A percentile compares a stretch with the other conserved stretches of the same genome.
Evolutionary conservation across 208 protist genomes (phyloP).

Genomic region (Strigomonas galati): DNA sequence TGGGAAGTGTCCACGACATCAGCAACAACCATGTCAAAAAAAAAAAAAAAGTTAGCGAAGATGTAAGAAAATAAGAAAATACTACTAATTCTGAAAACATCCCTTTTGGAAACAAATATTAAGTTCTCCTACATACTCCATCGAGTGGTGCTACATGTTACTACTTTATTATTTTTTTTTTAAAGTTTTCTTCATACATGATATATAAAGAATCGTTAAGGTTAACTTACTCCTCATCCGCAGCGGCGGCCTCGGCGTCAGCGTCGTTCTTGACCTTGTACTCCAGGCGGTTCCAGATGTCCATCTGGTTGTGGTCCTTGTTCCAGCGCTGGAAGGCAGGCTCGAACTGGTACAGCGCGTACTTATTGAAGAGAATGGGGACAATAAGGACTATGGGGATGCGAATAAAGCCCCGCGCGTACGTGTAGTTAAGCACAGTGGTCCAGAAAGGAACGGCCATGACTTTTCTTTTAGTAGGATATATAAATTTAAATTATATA

Average conservation of each 20-base stretch:
- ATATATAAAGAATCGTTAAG: slow-evolving; percentile 8
- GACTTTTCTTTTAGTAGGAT: slow-evolving; percentile 3
- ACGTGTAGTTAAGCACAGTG: slow-evolving; percentile 79
- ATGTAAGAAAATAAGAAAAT: slow-evolving; percentile 8
- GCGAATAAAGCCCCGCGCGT: slow-evolving; percentile 78
- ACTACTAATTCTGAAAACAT: slow-evolving; percentile 1
- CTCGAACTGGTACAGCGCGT: slow-evolving; percentile 67
- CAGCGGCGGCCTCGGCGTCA: slow-evolving; percentile 29
- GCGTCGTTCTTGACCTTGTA: slow-evolving; percentile 40
- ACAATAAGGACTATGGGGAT: slow-evolving; percentile 73
- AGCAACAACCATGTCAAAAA: neutral
- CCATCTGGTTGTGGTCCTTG: slow-evolving; percentile 76
- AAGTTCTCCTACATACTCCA: neutral
- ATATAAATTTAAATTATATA: neutral
- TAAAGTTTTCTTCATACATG: slow-evolving; percentile 2
- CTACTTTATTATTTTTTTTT: no score
- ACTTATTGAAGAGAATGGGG: slow-evolving; percentile 86
- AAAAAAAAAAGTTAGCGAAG: neutral
- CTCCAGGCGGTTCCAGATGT: slow-evolving; percentile 86
- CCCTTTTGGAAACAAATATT: slow-evolving; percentile 4
- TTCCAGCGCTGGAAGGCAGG: slow-evolving; percentile 72
- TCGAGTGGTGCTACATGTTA: no score
- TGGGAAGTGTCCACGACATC: no score
- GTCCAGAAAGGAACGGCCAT: slow-evolving; percentile 76
- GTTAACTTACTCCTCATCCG: slow-evolving; percentile 20